phyloP scores from a whole-genome alignment of 2,329 filamentous ascomycete genomes.

The Arachnopeziza araneosa region DNA sequence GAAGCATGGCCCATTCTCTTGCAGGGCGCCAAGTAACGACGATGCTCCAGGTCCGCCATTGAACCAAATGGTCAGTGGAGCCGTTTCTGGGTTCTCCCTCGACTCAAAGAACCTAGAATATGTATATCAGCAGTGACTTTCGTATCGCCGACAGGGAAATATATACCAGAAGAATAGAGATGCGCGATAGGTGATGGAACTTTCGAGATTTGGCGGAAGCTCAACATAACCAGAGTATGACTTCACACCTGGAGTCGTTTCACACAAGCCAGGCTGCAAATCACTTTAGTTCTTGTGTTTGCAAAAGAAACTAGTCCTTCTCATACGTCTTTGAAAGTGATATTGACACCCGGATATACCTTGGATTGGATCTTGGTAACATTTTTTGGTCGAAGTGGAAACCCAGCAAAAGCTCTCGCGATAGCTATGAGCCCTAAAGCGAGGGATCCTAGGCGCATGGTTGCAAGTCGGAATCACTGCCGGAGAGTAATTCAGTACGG shows the following conservation, averaged over 20 bases:
- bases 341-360: conserved; percentile 35
- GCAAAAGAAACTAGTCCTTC: background rate
- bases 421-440: background rate
- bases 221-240: conserved; percentile 40
- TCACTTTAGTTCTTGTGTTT: background rate
- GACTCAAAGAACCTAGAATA: conserved; percentile 38
- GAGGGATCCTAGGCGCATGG: background rate
- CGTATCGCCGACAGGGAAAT: too few species aligned
- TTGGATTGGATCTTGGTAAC: conserved; percentile 23
- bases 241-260: conserved; percentile 37
- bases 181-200: background rate
- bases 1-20: conserved; percentile 48
- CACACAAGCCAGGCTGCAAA: conserved; percentile 36
- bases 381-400: conserved; percentile 33
- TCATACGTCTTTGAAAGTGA: conserved; percentile 44
- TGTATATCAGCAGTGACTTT: too few species aligned
- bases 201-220: background rate
- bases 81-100: conserved; percentile 40
- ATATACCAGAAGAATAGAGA: background rate
- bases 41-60: conserved; percentile 61
- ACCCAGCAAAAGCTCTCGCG: conserved; percentile 24
- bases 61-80: conserved; percentile 55
- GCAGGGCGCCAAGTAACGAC: conserved; percentile 58
- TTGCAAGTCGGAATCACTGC: background rate
- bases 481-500: background rate